phyloP scores from a whole-genome alignment of 352 stramenopile species.

The Globisporangium apiculatum region DNA sequence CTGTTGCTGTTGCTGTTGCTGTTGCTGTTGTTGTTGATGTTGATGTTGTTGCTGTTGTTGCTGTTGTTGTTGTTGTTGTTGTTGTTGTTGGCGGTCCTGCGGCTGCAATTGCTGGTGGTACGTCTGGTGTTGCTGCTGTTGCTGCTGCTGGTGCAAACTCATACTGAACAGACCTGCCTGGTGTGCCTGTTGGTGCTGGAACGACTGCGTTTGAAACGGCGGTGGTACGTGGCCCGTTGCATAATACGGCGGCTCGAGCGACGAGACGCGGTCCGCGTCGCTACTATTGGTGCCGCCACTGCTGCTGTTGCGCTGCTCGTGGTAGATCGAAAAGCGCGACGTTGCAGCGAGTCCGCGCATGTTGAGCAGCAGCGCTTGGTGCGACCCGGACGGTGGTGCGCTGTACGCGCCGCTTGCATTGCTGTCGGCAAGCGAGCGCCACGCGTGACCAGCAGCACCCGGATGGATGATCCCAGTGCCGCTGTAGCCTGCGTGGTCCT shows the following conservation, averaged over 20 bases:
- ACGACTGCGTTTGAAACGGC: slow-evolving; percentile 2
- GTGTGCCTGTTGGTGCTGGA: background rate
- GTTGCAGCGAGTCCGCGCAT: slow-evolving; percentile 4
- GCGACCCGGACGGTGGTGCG: slow-evolving; percentile 5
- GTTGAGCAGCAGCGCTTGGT: slow-evolving; percentile 11
- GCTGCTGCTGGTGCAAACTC: slow-evolving; percentile 1
- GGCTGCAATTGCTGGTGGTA: slow-evolving; percentile 1
- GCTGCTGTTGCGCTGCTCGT: slow-evolving; percentile 4
- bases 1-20: background rate
- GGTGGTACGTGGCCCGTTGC: background rate
- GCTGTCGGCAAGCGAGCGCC: background rate
- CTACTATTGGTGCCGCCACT: background rate
- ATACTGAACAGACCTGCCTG: background rate
- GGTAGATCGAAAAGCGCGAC: slow-evolving; percentile 12
- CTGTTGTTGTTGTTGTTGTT: background rate
- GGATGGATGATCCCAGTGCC: background rate
- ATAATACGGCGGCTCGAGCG: slow-evolving; percentile 5
- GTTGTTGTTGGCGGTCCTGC: slow-evolving; percentile 1
- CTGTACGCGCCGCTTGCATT: slow-evolving; percentile 4
- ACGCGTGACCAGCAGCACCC: background rate
- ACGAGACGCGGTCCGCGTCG: background rate
- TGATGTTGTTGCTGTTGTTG: slow-evolving; percentile 3
- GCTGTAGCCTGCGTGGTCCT: slow-evolving; percentile 7
- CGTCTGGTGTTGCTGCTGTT: background rate
- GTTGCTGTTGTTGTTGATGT: background rate